Conservation (phyloP, 371 early-diverging fungal genomes). For the Mortierella sp. region DNA sequence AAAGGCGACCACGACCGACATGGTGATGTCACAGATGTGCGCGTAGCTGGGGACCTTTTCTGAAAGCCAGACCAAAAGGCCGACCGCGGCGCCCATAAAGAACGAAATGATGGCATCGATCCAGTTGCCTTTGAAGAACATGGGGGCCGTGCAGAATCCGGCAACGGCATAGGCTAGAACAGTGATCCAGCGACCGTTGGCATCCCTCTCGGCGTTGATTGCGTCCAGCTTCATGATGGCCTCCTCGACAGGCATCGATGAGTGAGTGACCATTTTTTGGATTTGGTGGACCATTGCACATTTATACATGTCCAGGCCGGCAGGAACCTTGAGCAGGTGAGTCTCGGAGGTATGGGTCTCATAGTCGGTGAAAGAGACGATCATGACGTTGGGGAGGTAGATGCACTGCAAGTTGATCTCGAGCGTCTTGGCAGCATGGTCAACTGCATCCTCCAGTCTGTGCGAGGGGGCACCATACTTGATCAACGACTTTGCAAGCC, state of each 20-base stretch:
- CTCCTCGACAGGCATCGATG: slow-evolving; percentile 64
- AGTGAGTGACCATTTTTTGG: slow-evolving; percentile 65
- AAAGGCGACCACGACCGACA: slow-evolving; percentile 73
- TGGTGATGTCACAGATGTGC: slow-evolving; percentile 75
- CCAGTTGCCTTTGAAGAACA: slow-evolving; percentile 79
- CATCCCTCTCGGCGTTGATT: slow-evolving; percentile 66
- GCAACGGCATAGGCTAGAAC: slow-evolving; percentile 70
- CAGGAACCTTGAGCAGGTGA: slow-evolving; percentile 70
- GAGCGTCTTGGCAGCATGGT: slow-evolving; percentile 67
- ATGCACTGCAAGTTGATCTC: slow-evolving; percentile 73
- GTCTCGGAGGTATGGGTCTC: slow-evolving; percentile 84
- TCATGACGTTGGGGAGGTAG: slow-evolving; percentile 76
- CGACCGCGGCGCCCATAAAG: slow-evolving; percentile 71
- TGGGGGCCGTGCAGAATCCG: slow-evolving; percentile 72
- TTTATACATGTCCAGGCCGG: slow-evolving; percentile 75
- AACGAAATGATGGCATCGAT: slow-evolving; percentile 71
- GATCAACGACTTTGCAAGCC: slow-evolving; percentile 77
- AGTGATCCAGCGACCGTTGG: slow-evolving; percentile 63
- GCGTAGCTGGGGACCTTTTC: slow-evolving; percentile 74
- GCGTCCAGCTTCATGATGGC: slow-evolving; percentile 71
- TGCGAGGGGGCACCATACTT: slow-evolving; percentile 85
- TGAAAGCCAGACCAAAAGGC: slow-evolving; percentile 70
- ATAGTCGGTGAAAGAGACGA: slow-evolving; percentile 79
- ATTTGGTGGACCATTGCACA: slow-evolving; percentile 70
- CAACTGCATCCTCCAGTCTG: slow-evolving; percentile 79